Evolutionary conservation across 176 grass and related monocot species (phyloP).

Genomic region (Oryza brachyantha): DNA sequence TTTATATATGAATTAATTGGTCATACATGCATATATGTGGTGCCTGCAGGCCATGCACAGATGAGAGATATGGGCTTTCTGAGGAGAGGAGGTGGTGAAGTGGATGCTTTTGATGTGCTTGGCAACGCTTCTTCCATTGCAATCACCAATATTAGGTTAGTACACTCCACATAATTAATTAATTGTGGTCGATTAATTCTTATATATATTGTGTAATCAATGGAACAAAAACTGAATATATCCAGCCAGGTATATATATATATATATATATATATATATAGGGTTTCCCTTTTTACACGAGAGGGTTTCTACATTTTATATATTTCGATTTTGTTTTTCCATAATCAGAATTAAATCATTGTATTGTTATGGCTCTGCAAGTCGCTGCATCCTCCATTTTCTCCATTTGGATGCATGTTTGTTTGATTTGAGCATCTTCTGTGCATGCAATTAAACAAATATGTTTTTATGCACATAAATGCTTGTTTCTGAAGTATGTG

Average conservation of each 20-base stretch:
- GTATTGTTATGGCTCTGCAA: not conserved
- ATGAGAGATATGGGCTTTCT: conserved; percentile 50
- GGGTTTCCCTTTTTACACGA: not conserved
- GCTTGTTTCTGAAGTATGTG: not conserved
- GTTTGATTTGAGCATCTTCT: not conserved
- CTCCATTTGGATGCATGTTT: not conserved
- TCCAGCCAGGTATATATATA: not conserved
- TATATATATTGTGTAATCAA: not conserved
- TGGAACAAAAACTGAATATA: not conserved
- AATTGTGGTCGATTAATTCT: not conserved
- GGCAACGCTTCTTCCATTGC: conserved; percentile 2
- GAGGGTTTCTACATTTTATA: not conserved
- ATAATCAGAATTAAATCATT: not conserved
- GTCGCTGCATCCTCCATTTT: not conserved
- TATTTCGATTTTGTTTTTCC: not conserved
- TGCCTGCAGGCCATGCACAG: conserved; percentile 39
- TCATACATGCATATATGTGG: conserved; percentile 19
- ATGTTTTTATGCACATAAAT: not conserved
- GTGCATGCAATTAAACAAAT: not conserved
- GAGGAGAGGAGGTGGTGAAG: conserved; percentile 21
- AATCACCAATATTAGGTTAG: conserved; percentile 39
- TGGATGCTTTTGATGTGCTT: conserved; percentile 32
- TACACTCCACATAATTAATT: not conserved
- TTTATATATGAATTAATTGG: conserved; percentile 1
- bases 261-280: too few species aligned